Percentiles rank a stretch among this genome's conserved stretches.
Evolutionary conservation across 176 grass and related monocot genomes (phyloP).

Genomic region (sorghum (Sorghum bicolor)): Sorghum_bicolor_NCBIv3 NC_012871.2:1143501-1144000

Average conservation of each 20-base stretch:
- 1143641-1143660: too few species aligned
- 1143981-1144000: neutral
- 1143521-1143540: too few species aligned
- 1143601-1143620: too few species aligned
- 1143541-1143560: too few species aligned
- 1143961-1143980: neutral
- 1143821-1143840: slow-evolving; percentile 23
- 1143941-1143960: neutral
- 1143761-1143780: slow-evolving; percentile 80
- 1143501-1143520: too few species aligned
- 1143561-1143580: too few species aligned
- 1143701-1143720: slow-evolving; percentile 80
- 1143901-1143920: slow-evolving; percentile 98
- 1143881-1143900: slow-evolving; percentile 85
- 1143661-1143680: slow-evolving; percentile 1
- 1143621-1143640: too few species aligned
- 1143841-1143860: slow-evolving; percentile 42
- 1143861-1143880: slow-evolving; percentile 92
- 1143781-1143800: slow-evolving; percentile 2
- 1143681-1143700: slow-evolving; percentile 77
- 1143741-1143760: slow-evolving; percentile 70
- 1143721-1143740: slow-evolving; percentile 73
- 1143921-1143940: slow-evolving; percentile 47
- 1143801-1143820: neutral
- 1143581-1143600: too few species aligned